These are phyloP conservation scores for Curvularia sp. DNA, from an alignment of 2,329 filamentous ascomycete genomes.

Conservation along the genomic window DNA sequence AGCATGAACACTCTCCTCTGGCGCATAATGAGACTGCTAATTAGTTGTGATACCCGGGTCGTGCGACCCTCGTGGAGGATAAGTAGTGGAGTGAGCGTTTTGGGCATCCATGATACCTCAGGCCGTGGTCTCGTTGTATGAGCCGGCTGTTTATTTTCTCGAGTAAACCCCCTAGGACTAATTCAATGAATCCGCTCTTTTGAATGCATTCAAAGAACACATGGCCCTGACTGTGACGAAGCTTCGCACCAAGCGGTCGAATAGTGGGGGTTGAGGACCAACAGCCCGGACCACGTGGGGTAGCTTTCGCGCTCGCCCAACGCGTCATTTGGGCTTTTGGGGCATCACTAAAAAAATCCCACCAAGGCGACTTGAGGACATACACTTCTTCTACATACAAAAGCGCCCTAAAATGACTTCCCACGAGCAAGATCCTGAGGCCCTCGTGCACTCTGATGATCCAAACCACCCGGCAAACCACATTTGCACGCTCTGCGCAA, in stretches of 20 bases:
- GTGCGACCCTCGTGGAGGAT: constrained; percentile 10
- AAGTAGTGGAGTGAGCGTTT: constrained; percentile 19
- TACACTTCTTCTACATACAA: constrained; percentile 6
- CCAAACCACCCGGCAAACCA: constrained; percentile 92
- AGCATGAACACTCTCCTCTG: constrained; percentile 41
- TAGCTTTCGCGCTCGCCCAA: constrained; percentile 16
- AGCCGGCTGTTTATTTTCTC: constrained; percentile 13
- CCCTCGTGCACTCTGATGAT: constrained; percentile 67
- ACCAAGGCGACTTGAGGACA: constrained; percentile 1
- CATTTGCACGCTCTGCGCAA: constrained; percentile 89
- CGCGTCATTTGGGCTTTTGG: constrained; percentile 28
- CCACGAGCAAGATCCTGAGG: constrained; percentile 50
- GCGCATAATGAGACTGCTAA: constrained; percentile 31
- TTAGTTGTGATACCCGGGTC: constrained; percentile 34
- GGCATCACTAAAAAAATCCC: constrained; percentile 3
- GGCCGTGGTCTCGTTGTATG: constrained; percentile 12
- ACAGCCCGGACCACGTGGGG: constrained; percentile 23
- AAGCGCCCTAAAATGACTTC: constrained; percentile 22
- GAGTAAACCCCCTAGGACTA: background rate
- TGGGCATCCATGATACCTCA: constrained; percentile 23
- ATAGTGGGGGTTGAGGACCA: constrained; percentile 20
- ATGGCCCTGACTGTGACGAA: background rate
- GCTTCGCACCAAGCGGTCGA: constrained; percentile 14
- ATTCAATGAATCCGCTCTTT: constrained; percentile 17
- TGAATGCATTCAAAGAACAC: background rate